These are phyloP conservation scores for Tetrapisispora namnaoensis DNA, from an alignment of 805 yeast species.

Conservation along the genomic window DNA sequence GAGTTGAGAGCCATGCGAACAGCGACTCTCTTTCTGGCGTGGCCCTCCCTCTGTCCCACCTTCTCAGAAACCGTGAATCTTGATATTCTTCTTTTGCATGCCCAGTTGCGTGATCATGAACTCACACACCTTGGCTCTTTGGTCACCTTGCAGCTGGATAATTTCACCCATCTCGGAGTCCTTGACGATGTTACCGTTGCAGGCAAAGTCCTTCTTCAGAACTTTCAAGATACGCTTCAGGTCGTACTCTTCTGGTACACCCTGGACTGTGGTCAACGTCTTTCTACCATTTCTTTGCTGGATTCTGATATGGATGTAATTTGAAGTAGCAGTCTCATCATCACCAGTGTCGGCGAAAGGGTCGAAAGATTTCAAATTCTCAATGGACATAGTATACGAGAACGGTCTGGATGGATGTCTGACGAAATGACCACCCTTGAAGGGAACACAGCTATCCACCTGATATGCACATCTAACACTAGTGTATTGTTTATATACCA, in stretches of 20 bases:
- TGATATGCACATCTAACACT: no score
- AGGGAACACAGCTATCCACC: no score
- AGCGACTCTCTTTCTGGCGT: no score
- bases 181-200: slow-evolving; percentile 96
- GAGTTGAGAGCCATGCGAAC: no score
- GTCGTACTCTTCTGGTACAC: slow-evolving; percentile 91
- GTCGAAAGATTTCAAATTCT: slow-evolving; percentile 80
- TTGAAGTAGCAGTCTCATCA: slow-evolving; percentile 92
- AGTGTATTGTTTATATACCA: no score
- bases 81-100: slow-evolving; percentile 90
- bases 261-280: slow-evolving; percentile 96
- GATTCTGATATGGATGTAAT: slow-evolving; percentile 95
- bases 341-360: slow-evolving; percentile 99
- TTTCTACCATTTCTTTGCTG: slow-evolving; percentile 99
- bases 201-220: slow-evolving; percentile 94
- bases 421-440: no score
- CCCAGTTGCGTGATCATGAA: slow-evolving; percentile 80
- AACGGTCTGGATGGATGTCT: no score
- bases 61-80: slow-evolving; percentile 87
- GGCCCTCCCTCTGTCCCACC: no score
- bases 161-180: slow-evolving; percentile 95
- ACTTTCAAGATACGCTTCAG: slow-evolving; percentile 87
- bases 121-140: slow-evolving; percentile 91
- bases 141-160: slow-evolving; percentile 97
- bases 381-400: slow-evolving; percentile 49